Evolutionary conservation across 2,329 filamentous ascomycete species (phyloP).

Genomic region (Colletotrichum australisinense): DNA sequence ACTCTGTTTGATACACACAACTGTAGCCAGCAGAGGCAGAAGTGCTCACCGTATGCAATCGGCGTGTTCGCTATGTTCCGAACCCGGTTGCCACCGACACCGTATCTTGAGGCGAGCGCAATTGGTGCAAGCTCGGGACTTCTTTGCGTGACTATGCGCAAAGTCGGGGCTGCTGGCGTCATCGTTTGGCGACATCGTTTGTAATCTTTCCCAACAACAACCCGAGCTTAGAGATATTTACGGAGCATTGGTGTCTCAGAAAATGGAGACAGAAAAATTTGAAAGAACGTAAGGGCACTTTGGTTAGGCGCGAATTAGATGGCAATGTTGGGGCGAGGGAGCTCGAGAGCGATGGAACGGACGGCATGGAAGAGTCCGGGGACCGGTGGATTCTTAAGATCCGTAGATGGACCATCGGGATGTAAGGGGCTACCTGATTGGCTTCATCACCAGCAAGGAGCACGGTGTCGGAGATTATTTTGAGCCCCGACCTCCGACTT

Average conservation of each 20-base stretch:
- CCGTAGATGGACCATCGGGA: background rate
- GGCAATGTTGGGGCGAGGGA: background rate
- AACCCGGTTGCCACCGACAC: slow-evolving; percentile 46
- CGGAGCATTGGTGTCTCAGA: background rate
- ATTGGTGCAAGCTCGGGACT: slow-evolving; percentile 46
- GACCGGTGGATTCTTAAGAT: slow-evolving; percentile 14
- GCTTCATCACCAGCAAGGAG: background rate
- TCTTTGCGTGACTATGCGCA: slow-evolving; percentile 22
- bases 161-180: background rate
- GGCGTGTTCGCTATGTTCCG: slow-evolving; percentile 34
- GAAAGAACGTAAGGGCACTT: background rate
- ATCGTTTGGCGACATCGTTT: background rate
- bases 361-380: background rate
- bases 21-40: background rate
- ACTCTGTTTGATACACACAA: background rate
- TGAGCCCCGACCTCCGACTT: background rate
- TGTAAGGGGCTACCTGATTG: background rate
- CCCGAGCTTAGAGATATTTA: background rate
- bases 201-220: background rate
- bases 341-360: background rate
- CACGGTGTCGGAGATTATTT: slow-evolving; percentile 6
- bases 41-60: slow-evolving; percentile 43
- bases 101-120: slow-evolving; percentile 51
- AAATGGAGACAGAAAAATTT: background rate
- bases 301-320: background rate